Conservation (phyloP, 202 grass and related monocot genomes). For the Schoenoplectus triqueter region DNA sequence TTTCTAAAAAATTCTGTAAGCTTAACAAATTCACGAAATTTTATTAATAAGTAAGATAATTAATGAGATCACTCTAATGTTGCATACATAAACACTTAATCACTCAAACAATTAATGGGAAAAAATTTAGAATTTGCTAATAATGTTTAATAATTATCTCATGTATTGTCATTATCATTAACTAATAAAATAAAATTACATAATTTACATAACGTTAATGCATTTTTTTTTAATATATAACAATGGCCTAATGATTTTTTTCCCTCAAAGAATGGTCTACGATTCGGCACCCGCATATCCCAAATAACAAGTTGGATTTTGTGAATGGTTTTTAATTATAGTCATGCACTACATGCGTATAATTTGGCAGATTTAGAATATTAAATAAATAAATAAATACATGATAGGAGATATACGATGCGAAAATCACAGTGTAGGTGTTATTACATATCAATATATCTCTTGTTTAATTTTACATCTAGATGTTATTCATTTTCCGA, state of each 20-base stretch:
- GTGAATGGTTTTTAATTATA: background rate
- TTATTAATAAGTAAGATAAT: background rate
- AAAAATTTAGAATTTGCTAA: background rate
- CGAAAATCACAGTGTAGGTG: background rate
- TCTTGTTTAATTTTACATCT: constrained; percentile 12
- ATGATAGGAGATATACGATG: background rate
- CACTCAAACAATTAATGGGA: background rate
- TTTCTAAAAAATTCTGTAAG: background rate
- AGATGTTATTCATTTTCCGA: background rate
- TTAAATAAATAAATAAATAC: background rate
- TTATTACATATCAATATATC: background rate
- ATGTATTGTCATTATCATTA: background rate
- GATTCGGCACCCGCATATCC: background rate
- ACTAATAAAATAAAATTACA: background rate
- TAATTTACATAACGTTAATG: background rate
- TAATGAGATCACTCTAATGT: background rate
- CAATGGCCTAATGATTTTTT: background rate
- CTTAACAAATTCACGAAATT: background rate
- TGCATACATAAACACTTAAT: background rate
- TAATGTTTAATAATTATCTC: no score
- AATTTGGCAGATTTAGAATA: background rate
- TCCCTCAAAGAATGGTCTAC: background rate
- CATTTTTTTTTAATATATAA: background rate
- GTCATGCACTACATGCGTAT: background rate
- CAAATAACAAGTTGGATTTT: background rate